Evolutionary conservation across 2,329 filamentous ascomycete genomes (phyloP).

Genomic region (Penicillium freii): DNA sequence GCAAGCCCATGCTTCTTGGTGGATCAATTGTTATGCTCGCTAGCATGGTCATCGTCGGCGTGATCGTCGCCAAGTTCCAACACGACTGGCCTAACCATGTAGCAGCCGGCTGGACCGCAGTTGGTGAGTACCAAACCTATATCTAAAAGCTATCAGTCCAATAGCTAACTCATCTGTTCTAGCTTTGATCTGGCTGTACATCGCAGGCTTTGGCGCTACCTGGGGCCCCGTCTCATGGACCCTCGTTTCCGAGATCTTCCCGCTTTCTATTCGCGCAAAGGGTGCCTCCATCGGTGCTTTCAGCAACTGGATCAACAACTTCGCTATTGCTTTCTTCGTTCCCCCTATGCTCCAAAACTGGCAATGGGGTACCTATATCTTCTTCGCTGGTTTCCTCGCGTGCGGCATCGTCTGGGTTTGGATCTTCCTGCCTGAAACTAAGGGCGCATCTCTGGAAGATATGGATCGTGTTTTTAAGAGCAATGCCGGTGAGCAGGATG

Average conservation of each 20-base stretch:
- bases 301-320: constrained; percentile 34
- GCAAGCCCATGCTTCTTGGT: constrained; percentile 30
- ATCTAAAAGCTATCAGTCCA: neutral
- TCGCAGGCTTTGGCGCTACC: constrained; percentile 27
- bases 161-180: neutral
- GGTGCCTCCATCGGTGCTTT: constrained; percentile 30
- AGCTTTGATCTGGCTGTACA: constrained; percentile 32
- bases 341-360: constrained; percentile 27
- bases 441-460: constrained; percentile 57
- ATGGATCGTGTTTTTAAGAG: constrained; percentile 44
- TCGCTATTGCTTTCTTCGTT: constrained; percentile 31
- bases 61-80: constrained; percentile 30
- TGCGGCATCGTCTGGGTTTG: constrained; percentile 29
- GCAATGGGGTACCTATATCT: constrained; percentile 32
- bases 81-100: constrained; percentile 29
- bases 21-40: constrained; percentile 26
- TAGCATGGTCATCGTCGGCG: constrained; percentile 28
- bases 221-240: constrained; percentile 33
- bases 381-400: constrained; percentile 29
- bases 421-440: constrained; percentile 53
- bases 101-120: constrained; percentile 29
- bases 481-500: constrained; percentile 29
- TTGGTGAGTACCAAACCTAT: constrained; percentile 14
- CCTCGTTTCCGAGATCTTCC: constrained; percentile 31
- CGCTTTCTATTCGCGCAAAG: constrained; percentile 30